phyloP scores from a whole-genome alignment of 2,329 filamentous ascomycete species.

The Epichloe scottii region DNA sequence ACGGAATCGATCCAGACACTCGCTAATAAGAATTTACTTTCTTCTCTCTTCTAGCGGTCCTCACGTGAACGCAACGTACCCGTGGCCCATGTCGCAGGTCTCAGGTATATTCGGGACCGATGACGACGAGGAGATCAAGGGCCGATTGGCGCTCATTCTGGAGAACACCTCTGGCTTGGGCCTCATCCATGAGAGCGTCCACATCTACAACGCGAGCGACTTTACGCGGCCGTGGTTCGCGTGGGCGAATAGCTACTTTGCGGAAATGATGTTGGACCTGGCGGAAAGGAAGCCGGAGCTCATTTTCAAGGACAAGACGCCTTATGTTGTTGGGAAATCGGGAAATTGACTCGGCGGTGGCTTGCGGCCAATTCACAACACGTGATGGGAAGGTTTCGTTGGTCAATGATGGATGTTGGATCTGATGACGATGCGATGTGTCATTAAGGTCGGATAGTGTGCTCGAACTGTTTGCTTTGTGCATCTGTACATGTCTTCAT shows the following conservation, averaged over 20 bases:
- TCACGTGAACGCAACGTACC: constrained; percentile 47
- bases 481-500: too few relatives aligned
- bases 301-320: constrained; percentile 27
- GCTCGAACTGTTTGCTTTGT: too few relatives aligned
- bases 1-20: too few relatives aligned
- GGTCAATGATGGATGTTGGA: too few relatives aligned
- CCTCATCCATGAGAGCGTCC: constrained; percentile 36
- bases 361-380: too few relatives aligned
- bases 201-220: constrained; percentile 25
- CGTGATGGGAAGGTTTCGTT: too few relatives aligned
- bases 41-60: constrained; percentile 34
- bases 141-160: constrained; percentile 25
- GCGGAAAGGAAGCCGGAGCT: constrained; percentile 72
- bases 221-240: constrained; percentile 36
- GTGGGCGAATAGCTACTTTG: constrained; percentile 31
- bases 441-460: too few relatives aligned
- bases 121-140: constrained; percentile 21
- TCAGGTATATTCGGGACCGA: constrained; percentile 37
- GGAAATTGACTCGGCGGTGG: background rate
- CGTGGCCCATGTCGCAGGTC: constrained; percentile 45
- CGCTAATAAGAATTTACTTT: background rate
- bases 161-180: constrained; percentile 29
- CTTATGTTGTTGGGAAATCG: background rate
- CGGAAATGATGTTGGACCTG: constrained; percentile 49
- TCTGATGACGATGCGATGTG: too few relatives aligned